Evolutionary conservation across 495 filamentous ascomycete species (phyloP).

Genomic region (Pseudevernia furfuracea): DNA sequence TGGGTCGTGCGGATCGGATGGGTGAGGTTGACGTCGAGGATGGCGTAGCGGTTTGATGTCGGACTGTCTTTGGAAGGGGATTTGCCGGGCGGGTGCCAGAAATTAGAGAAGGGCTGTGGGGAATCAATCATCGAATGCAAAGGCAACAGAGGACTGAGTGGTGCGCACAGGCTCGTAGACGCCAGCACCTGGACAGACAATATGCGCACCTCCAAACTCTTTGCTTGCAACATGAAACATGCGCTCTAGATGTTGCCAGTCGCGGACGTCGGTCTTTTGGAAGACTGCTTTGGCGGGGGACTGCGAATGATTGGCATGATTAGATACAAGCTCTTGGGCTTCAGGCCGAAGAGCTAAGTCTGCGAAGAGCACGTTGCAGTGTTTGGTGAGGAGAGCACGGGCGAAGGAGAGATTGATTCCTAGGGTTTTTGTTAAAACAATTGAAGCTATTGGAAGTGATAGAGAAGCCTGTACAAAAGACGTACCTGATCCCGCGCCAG

Average conservation of each 20-base stretch:
- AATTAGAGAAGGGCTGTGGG: slow-evolving; percentile 49
- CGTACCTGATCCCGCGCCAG: slow-evolving; percentile 62
- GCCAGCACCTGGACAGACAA: slow-evolving; percentile 64
- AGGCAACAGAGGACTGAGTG: not conserved
- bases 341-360: slow-evolving; percentile 59
- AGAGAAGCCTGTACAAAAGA: slow-evolving; percentile 12
- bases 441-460: slow-evolving; percentile 5
- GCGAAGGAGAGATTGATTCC: slow-evolving; percentile 58
- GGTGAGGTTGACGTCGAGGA: slow-evolving; percentile 59
- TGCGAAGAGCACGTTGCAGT: slow-evolving; percentile 60
- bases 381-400: slow-evolving; percentile 46
- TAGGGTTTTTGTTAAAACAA: slow-evolving; percentile 17
- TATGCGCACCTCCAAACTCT: slow-evolving; percentile 53
- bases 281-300: slow-evolving; percentile 47
- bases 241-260: slow-evolving; percentile 50
- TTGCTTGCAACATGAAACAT: slow-evolving; percentile 49
- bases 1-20: slow-evolving; percentile 63
- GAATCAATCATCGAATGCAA: not conserved
- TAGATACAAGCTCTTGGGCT: slow-evolving; percentile 49
- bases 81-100: slow-evolving; percentile 57
- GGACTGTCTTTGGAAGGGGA: slow-evolving; percentile 42
- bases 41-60: slow-evolving; percentile 43
- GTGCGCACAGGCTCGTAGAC: slow-evolving; percentile 52
- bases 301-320: slow-evolving; percentile 33
- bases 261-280: slow-evolving; percentile 53